Conservation (phyloP, 139 green algal genomes). For the Picochlorum sp. region DNA sequence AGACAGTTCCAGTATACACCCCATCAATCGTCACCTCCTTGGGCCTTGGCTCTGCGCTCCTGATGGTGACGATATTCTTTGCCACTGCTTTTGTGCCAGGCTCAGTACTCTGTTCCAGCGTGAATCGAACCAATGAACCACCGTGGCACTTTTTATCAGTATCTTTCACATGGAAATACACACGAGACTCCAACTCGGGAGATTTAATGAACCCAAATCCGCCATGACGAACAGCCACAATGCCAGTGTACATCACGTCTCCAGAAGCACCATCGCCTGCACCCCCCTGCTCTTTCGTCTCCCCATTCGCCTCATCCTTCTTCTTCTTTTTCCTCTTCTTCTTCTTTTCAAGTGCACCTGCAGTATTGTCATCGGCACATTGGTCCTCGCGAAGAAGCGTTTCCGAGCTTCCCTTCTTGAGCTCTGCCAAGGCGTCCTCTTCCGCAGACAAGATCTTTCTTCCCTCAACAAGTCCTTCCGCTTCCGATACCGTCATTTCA, state of each 20-base stretch:
- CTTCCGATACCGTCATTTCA: too few relatives aligned
- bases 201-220: conserved; percentile 36
- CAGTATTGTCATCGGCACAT: too few relatives aligned
- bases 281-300: too few relatives aligned
- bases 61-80: conserved; percentile 11
- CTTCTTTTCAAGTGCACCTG: neutral
- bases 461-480: too few relatives aligned
- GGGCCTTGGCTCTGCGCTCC: neutral
- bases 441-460: neutral
- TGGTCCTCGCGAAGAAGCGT: neutral
- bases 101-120: conserved; percentile 13
- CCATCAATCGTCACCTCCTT: neutral
- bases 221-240: conserved; percentile 21
- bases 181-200: conserved; percentile 15
- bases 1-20: neutral
- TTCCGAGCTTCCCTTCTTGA: neutral
- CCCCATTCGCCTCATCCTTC: neutral
- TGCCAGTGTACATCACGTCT: neutral
- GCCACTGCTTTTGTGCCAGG: conserved; percentile 23
- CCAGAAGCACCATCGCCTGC: neutral
- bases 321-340: conserved; percentile 1
- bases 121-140: conserved; percentile 18
- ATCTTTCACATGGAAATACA: conserved; percentile 32
- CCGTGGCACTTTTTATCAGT: conserved; percentile 5
- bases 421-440: neutral